These are phyloP conservation scores for Urtica urens DNA, from an alignment of 306 rosid species.

Conservation along the genomic window DNA sequence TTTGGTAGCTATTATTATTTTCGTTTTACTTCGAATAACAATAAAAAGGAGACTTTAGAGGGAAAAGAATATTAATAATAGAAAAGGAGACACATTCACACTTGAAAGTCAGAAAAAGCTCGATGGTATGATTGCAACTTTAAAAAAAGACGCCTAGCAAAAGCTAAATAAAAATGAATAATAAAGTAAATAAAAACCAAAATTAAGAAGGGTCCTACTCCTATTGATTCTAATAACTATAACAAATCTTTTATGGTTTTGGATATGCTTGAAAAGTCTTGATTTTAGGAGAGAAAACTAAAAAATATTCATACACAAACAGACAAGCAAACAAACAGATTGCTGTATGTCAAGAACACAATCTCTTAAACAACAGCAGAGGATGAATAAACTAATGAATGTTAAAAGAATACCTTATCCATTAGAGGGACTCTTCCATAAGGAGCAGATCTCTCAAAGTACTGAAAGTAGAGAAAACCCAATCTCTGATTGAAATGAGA, in stretches of 20 bases:
- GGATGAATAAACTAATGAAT: slow-evolving; percentile 1
- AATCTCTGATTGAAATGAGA: slow-evolving; percentile 54
- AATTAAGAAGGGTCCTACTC: too few relatives aligned
- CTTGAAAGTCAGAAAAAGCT: slow-evolving; percentile 26
- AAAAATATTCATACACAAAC: slow-evolving; percentile 7
- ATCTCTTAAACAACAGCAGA: neutral
- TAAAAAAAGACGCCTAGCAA: slow-evolving; percentile 18
- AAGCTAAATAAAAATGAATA: too few relatives aligned
- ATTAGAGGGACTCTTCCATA: slow-evolving; percentile 89
- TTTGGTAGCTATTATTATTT: too few relatives aligned
- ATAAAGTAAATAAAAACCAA: too few relatives aligned
- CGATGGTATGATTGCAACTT: slow-evolving; percentile 16
- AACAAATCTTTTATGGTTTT: neutral
- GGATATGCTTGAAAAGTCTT: slow-evolving; percentile 12
- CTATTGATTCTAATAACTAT: slow-evolving; percentile 6
- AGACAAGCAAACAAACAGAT: neutral
- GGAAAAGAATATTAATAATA: neutral
- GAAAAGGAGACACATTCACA: neutral
- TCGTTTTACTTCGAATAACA: too few relatives aligned
- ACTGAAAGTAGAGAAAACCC: slow-evolving; percentile 62
- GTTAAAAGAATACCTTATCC: slow-evolving; percentile 55
- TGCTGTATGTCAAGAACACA: neutral
- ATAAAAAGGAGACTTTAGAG: too few relatives aligned
- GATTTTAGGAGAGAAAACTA: slow-evolving; percentile 3
- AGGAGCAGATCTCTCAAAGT: slow-evolving; percentile 90